Base-by-base conservation (phyloP, 805 yeast genomes). In the Wilhelminamyces savonicus region DNA sequence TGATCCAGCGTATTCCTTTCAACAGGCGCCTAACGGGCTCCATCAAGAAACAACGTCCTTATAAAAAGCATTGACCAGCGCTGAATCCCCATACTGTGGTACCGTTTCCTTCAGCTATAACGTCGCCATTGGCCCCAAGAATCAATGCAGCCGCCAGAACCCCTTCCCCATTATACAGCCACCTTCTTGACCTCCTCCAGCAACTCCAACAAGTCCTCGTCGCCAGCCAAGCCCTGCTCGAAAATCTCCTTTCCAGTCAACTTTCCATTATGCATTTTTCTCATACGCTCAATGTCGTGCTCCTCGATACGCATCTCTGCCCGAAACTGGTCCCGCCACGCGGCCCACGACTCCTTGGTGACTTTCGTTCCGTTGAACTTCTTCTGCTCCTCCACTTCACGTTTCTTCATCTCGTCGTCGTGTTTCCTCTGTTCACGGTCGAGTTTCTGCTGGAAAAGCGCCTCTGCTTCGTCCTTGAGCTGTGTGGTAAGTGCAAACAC, bases 301-400 rank as follows among this genome's bases (percentile, higher is more conserved):
- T 71, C 70, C 43, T 82, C 90, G 39, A 75, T 59, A n/a, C 77
- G 75, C 72, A 78, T 58, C 46, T 84, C 96, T 34, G 65, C 60
- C 34, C 94, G 69, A 56, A 92, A 88, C 30, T 57, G 63, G 3
- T 34, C 32, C 48, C 95, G 68, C 98, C 98, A 90, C 26, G 54
- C 66, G 2, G 52, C 50, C 52, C 74, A 90, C n/a, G 80, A 66
- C 42, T 83, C 94, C 11, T 55, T 59, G 2, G 97, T 90, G 5
- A 90, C 96, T 31, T 82, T 74, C 1, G 97, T 92, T 21, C 98
- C 98, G 23, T 69, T 66, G 58, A 90, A 90, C 56, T 92, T 92
- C 53, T 79, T 80, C 52, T 86, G 94, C 51, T 87, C 96, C 54
- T 80, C 79, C 44, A 66, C 69, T 52, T 92, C 97, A 39, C 75